Base-by-base conservation (phyloP, 176 grass and related monocot genomes). In the Phoenix dactylifera region DNA sequence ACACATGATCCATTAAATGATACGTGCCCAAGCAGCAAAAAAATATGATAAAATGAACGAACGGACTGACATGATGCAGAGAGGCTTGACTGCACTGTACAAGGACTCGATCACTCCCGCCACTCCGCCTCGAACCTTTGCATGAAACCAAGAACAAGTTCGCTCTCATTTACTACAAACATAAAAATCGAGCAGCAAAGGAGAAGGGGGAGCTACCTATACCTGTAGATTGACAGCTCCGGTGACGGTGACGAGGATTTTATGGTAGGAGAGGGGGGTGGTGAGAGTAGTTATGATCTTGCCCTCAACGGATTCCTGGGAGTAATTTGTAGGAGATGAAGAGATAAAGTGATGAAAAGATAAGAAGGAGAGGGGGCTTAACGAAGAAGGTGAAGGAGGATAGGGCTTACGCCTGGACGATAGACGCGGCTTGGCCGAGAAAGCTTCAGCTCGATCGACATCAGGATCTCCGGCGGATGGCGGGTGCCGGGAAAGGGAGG, bases 141-240 rank as follows among this genome's bases (percentile, higher is more conserved):
- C 4, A 17, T 19, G 15, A 7, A 25, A 16, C 15, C 35, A 9
- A 26, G 14, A 19, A 20, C 16, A 2, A 44, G 10, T 44, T 44
- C 35, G 3, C 35, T 44, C 35, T 10, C 7, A 44, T 3, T 44
- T 44, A 12, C 35, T 12, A 44, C 35, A 12, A 48, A 19, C 39
- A 57, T 1, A 32, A 23, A 54, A 55, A 15, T 7, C n/a, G 16
- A 22, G 24, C 26, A 15, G 22, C 5, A 20, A 14, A 15, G 16
- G 16, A 3, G 26, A 7, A 20, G 18, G 6, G 3, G 57, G 24
- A 28, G 25, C 9, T 6, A 28, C 15, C 1, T 60, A 4, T 60
- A 68, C 66, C 66, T 68, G 66, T 39, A 68, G 28, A 30, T 68
- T 68, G 53, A 57, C 66, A 23, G 52, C 57, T 56, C 66, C 66